These are phyloP conservation scores for Dryadomyces quercus-mongolicae DNA, from an alignment of 2,329 filamentous ascomycete genomes.

Conservation along the genomic window DNA sequence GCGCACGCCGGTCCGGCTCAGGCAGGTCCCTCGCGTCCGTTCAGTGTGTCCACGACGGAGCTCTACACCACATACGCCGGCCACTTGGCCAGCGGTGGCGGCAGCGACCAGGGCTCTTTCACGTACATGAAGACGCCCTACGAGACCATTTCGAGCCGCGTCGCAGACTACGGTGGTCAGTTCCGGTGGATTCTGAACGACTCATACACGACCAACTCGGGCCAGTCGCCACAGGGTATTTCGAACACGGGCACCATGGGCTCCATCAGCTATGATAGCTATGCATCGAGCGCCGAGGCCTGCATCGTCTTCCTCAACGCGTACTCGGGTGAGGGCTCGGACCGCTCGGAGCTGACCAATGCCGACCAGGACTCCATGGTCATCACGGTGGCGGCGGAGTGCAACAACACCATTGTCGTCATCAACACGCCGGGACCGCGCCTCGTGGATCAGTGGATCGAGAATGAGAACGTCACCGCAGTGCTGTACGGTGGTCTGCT, in stretches of 20 bases:
- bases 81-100: constrained; percentile 55
- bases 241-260: neutral
- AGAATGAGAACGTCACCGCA: constrained; percentile 46
- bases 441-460: constrained; percentile 35
- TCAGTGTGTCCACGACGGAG: neutral
- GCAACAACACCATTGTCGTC: constrained; percentile 54
- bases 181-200: neutral
- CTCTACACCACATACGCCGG: constrained; percentile 16
- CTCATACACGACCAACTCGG: constrained; percentile 21
- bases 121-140: constrained; percentile 57
- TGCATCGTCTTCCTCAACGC: constrained; percentile 71
- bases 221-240: constrained; percentile 30
- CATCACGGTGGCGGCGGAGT: constrained; percentile 18
- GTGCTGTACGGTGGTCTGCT: constrained; percentile 62
- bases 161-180: neutral
- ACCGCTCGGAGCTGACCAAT: constrained; percentile 22
- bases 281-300: constrained; percentile 43
- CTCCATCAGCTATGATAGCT: neutral
- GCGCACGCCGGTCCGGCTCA: constrained; percentile 55
- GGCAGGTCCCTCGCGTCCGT: constrained; percentile 51
- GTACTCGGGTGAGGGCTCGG: constrained; percentile 11
- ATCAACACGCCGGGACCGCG: constrained; percentile 64
- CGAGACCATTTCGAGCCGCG: constrained; percentile 18
- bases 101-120: constrained; percentile 30
- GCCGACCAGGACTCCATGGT: constrained; percentile 20